A percentile compares a stretch with the other conserved stretches of the same genome.
These are phyloP conservation scores for Medicago truncatula DNA, from an alignment of 306 rosid species.

Conservation along the genomic window DNA sequence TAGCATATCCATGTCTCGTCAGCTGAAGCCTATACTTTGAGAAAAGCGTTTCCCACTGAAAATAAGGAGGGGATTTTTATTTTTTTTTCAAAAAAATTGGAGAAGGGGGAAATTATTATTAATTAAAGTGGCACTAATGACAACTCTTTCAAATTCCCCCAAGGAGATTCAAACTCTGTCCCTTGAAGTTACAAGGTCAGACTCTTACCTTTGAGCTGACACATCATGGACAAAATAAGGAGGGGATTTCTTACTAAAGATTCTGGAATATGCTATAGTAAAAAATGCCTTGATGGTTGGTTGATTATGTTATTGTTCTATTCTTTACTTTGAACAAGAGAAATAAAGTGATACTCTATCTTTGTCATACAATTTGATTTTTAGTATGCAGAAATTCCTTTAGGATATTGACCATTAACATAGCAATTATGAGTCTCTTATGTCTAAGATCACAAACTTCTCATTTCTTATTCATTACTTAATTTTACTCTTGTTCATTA, in stretches of 20 bases:
- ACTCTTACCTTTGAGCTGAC: no score
- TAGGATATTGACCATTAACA: background rate
- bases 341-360: conserved; percentile 17
- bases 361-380: conserved; percentile 14
- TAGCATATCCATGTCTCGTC: background rate
- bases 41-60: conserved; percentile 30
- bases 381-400: conserved; percentile 6
- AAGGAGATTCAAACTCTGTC: no score
- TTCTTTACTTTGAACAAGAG: conserved; percentile 20
- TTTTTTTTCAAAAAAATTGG: no score
- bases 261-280: conserved; percentile 23
- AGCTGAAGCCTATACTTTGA: conserved; percentile 17
- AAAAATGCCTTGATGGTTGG: conserved; percentile 7
- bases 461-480: conserved; percentile 27
- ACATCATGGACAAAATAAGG: no score
- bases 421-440: conserved; percentile 19
- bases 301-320: conserved; percentile 7
- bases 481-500: conserved; percentile 30
- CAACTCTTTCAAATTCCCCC: no score
- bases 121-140: no score
- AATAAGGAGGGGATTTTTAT: background rate
- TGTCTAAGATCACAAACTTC: conserved; percentile 22
- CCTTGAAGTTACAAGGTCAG: no score
- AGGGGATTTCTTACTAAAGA: conserved; percentile 6
- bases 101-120: no score